Evolutionary conservation across 1,139 yeast genomes (phyloP).

Genomic region (Geotrichum reessii): DNA sequence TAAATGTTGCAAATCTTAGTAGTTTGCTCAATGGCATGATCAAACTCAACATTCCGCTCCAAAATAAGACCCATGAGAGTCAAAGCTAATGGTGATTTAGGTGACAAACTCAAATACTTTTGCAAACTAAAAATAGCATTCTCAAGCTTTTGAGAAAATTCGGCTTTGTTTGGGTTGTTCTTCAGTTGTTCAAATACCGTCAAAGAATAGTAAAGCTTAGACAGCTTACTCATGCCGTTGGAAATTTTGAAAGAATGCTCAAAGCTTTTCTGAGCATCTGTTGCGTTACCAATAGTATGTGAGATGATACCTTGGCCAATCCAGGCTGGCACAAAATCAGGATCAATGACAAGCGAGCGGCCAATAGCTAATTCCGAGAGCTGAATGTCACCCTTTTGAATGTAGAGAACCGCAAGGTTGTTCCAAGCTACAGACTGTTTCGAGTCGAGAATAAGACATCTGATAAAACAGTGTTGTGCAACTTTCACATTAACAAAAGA

Average conservation of each 20-base stretch:
- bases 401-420: slow-evolving; percentile 71
- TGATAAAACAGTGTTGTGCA: slow-evolving; percentile 88
- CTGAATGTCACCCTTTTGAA: slow-evolving; percentile 60
- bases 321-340: slow-evolving; percentile 78
- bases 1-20: slow-evolving; percentile 44
- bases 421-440: slow-evolving; percentile 71
- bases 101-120: slow-evolving; percentile 62
- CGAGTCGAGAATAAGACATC: slow-evolving; percentile 66
- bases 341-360: slow-evolving; percentile 76
- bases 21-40: slow-evolving; percentile 48
- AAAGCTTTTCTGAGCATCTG: slow-evolving; percentile 51
- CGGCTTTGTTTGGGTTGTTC: slow-evolving; percentile 8
- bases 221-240: slow-evolving; percentile 58
- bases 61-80: slow-evolving; percentile 43
- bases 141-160: slow-evolving; percentile 20
- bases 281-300: slow-evolving; percentile 50
- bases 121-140: slow-evolving; percentile 67
- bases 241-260: slow-evolving; percentile 76
- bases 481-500: slow-evolving; percentile 59
- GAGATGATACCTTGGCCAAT: slow-evolving; percentile 73
- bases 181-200: slow-evolving; percentile 41
- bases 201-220: slow-evolving; percentile 67
- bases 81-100: slow-evolving; percentile 59
- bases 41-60: slow-evolving; percentile 66
- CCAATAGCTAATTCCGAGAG: slow-evolving; percentile 69